A percentile compares a stretch with the other conserved stretches of the same genome.
Conservation (phyloP, 2,329 filamentous ascomycete species). For the Macrophomina phaseolina region DNA sequence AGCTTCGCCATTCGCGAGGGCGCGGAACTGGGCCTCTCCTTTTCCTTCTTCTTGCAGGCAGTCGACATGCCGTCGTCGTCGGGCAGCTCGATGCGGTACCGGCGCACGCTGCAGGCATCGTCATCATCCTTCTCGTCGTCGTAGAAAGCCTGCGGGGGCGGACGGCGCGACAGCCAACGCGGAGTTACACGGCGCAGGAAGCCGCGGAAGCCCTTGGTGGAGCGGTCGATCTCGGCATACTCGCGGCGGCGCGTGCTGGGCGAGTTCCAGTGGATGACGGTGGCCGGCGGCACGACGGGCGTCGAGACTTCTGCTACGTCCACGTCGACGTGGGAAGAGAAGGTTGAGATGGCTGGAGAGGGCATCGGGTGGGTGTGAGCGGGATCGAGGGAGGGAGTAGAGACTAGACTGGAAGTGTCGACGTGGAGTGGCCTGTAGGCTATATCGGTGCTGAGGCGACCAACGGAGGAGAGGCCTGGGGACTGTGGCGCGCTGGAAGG, state of each 20-base stretch:
- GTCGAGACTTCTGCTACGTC: slow-evolving; percentile 4
- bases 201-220: slow-evolving; percentile 45
- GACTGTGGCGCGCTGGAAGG: slow-evolving; percentile 23
- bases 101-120: slow-evolving; percentile 44
- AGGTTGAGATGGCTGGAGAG: slow-evolving; percentile 9
- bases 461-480: slow-evolving; percentile 8
- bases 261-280: slow-evolving; percentile 47
- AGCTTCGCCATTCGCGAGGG: not conserved
- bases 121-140: slow-evolving; percentile 33
- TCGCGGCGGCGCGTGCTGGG: slow-evolving; percentile 41
- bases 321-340: not conserved
- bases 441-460: slow-evolving; percentile 23
- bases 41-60: slow-evolving; percentile 3
- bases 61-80: slow-evolving; percentile 30
- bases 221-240: slow-evolving; percentile 45
- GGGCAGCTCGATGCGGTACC: slow-evolving; percentile 42
- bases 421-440: not conserved
- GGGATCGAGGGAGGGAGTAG: not conserved
- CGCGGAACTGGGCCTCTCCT: slow-evolving; percentile 14
- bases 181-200: slow-evolving; percentile 40
- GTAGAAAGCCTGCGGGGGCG: slow-evolving; percentile 40
- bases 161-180: slow-evolving; percentile 39
- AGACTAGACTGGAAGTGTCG: slow-evolving; percentile 2
- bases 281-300: slow-evolving; percentile 31
- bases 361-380: not conserved